Percentiles rank a stretch among this genome's conserved stretches.
Evolutionary conservation across 2,329 filamentous ascomycete genomes (phyloP).

Genomic region (Alternaria gaisen): DNA sequence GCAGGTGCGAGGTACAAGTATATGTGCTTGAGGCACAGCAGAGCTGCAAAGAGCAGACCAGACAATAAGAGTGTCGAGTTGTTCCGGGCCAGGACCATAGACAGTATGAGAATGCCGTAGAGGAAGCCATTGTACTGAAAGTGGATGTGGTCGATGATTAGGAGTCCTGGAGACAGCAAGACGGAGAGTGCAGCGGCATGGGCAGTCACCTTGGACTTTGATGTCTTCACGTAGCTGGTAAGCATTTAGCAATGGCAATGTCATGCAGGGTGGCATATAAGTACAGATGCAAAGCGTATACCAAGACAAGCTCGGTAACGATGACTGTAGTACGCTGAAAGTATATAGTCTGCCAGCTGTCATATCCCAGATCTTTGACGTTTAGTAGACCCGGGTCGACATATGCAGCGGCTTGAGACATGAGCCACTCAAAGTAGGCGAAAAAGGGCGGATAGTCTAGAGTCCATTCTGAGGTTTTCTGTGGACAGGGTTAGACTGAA

Average conservation of each 20-base stretch:
- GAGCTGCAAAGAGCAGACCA: slow-evolving; percentile 81
- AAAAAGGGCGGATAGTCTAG: slow-evolving; percentile 99
- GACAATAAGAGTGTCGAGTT: slow-evolving; percentile 78
- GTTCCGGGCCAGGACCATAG: slow-evolving; percentile 81
- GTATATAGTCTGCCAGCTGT: slow-evolving; percentile 92
- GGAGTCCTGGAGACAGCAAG: slow-evolving; percentile 86
- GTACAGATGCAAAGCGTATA: slow-evolving; percentile 82
- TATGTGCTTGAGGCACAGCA: slow-evolving; percentile 97
- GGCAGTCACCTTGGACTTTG: slow-evolving; percentile 76
- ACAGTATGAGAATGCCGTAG: slow-evolving; percentile 88
- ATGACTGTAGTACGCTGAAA: slow-evolving; percentile 94
- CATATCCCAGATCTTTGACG: slow-evolving; percentile 82
- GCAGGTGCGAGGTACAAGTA: slow-evolving; percentile 96
- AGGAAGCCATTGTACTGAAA: slow-evolving; percentile 99
- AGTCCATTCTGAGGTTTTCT: slow-evolving; percentile 98
- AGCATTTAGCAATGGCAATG: slow-evolving; percentile 20
- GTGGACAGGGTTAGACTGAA: slow-evolving; percentile 20
- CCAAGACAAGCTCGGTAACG: slow-evolving; percentile 80
- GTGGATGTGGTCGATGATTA: slow-evolving; percentile 98
- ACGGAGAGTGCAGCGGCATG: slow-evolving; percentile 90
- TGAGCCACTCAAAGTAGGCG: slow-evolving; percentile 92
- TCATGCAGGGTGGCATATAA: not conserved
- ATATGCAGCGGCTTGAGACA: slow-evolving; percentile 81
- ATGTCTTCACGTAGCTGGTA: slow-evolving; percentile 76
- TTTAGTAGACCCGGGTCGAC: slow-evolving; percentile 83